Percentiles rank a stretch among this genome's conserved stretches.
phyloP scores from a whole-genome alignment of 345 rosid species.

The Boechera stricta region DNA sequence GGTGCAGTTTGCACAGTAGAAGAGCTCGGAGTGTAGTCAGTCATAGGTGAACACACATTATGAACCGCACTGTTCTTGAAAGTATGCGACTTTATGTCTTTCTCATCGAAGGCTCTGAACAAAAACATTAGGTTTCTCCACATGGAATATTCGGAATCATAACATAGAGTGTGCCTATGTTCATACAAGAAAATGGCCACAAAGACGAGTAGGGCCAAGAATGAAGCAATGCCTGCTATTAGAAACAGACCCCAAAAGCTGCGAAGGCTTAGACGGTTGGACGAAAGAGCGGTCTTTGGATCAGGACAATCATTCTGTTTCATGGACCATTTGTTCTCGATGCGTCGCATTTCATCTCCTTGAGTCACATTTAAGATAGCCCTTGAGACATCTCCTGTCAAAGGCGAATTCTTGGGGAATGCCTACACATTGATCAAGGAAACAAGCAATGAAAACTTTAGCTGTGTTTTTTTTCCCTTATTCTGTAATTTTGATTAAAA shows the following conservation, averaged over 20 bases:
- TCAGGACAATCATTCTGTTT: conserved; percentile 29
- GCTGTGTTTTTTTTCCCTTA: not conserved
- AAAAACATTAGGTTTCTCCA: conserved; percentile 37
- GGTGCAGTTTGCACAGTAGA: conserved; percentile 27
- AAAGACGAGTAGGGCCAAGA: conserved; percentile 45
- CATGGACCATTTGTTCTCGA: conserved; percentile 31
- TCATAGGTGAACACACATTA: conserved; percentile 36
- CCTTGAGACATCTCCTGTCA: conserved; percentile 49
- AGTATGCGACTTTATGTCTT: conserved; percentile 47
- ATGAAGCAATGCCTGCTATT: conserved; percentile 49
- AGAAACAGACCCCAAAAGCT: conserved; percentile 60
- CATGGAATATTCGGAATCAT: conserved; percentile 37
- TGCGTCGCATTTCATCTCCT: conserved; percentile 31
- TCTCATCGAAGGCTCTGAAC: conserved; percentile 44
- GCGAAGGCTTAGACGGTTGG: conserved; percentile 44
- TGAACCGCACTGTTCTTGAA: conserved; percentile 37
- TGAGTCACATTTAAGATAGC: conserved; percentile 56
- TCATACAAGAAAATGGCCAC: conserved; percentile 33
- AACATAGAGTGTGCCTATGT: conserved; percentile 6
- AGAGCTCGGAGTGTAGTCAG: conserved; percentile 26
- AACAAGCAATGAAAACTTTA: not conserved
- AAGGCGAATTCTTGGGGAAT: conserved; percentile 48
- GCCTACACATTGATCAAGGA: conserved; percentile 42
- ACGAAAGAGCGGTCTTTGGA: conserved; percentile 20
- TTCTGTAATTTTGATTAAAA: not conserved